Conservation (phyloP, 2,329 filamentous ascomycete genomes). For the Orbilia ellipsospora region DNA sequence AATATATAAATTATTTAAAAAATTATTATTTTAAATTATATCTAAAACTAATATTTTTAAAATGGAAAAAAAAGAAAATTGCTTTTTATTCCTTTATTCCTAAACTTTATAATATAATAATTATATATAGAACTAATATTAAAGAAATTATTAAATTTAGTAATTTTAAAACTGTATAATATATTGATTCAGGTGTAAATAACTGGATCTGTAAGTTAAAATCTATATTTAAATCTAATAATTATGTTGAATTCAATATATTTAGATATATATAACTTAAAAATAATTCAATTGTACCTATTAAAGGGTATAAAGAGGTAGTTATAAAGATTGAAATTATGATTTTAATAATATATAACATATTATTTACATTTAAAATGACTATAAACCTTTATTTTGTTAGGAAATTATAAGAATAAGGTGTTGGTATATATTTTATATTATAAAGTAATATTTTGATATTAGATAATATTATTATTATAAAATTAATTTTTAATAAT, state of each 20-base stretch:
- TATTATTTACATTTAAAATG: background rate
- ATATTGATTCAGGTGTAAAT: background rate
- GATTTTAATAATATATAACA: background rate
- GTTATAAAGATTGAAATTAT: background rate
- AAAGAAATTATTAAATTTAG: too few species aligned
- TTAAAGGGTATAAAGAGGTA: background rate
- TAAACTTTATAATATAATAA: too few species aligned
- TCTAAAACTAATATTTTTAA: background rate
- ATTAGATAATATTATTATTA: background rate
- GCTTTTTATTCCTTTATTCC: too few species aligned
- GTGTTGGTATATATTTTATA: background rate
- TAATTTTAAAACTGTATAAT: background rate
- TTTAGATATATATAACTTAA: too few species aligned
- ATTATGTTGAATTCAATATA: too few species aligned
- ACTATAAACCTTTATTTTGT: background rate
- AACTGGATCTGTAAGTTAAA: background rate
- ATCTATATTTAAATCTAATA: background rate
- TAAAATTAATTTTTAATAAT: background rate
- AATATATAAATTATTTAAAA: background rate
- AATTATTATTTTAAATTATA: slow-evolving; percentile 2
- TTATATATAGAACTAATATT: too few species aligned
- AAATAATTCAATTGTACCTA: background rate
- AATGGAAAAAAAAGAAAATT: too few species aligned
- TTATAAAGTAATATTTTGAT: background rate
- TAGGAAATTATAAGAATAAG: background rate